A percentile compares a stretch with the other conserved stretches of the same genome.
phyloP scores from a whole-genome alignment of 306 rosid species.

The Rosa multiflora region DNA sequence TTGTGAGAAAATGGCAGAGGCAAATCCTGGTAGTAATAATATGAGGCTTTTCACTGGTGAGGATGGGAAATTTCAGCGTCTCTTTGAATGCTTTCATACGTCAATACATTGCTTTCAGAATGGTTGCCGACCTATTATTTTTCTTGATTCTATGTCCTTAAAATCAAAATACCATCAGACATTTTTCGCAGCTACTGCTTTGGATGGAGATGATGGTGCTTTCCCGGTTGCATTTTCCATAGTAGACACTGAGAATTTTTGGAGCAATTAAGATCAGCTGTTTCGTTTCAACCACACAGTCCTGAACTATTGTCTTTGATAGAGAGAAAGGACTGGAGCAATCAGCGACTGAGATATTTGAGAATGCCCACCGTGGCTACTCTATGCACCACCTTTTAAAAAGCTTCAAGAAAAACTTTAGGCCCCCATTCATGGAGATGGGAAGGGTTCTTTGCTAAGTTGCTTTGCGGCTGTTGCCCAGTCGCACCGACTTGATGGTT shows the following conservation, averaged over 20 bases:
- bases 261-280: constrained; percentile 38
- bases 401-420: constrained; percentile 45
- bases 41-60: constrained; percentile 29
- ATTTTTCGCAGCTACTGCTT: constrained; percentile 46
- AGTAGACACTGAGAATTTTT: constrained; percentile 49
- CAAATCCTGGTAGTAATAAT: constrained; percentile 43
- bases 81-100: constrained; percentile 44
- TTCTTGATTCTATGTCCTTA: constrained; percentile 46
- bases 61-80: constrained; percentile 41
- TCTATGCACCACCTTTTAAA: constrained; percentile 49
- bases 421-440: constrained; percentile 53
- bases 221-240: constrained; percentile 53
- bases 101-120: constrained; percentile 39
- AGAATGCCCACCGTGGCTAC: constrained; percentile 42
- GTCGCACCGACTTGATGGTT: constrained; percentile 37
- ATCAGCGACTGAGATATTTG: constrained; percentile 34
- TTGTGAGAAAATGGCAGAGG: constrained; percentile 49
- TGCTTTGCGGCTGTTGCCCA: constrained; percentile 44
- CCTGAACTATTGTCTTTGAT: constrained; percentile 48
- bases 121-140: constrained; percentile 57
- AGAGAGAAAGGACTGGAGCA: constrained; percentile 45
- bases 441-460: constrained; percentile 44
- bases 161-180: constrained; percentile 51
- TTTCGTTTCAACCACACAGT: constrained; percentile 29
- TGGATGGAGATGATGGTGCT: constrained; percentile 50